Conservation (phyloP, 2,329 filamentous ascomycete species). For the Amauroascus niger region DNA sequence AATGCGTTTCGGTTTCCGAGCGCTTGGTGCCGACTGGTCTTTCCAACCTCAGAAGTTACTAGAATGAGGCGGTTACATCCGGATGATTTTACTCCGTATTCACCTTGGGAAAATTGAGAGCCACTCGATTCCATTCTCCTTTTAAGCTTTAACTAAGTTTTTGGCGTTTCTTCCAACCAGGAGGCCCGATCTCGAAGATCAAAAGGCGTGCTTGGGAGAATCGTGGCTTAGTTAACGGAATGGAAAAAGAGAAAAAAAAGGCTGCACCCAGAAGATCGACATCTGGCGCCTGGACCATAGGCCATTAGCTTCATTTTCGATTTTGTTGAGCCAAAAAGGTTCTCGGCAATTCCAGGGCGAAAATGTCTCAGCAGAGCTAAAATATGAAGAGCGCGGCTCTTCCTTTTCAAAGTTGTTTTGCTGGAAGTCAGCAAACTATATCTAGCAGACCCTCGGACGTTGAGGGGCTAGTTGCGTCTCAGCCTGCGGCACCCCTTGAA, state of each 20-base stretch:
- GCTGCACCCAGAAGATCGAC: conserved; percentile 1
- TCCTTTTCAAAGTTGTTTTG: background rate
- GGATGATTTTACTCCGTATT: background rate
- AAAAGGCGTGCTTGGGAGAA: background rate
- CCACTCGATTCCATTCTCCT: conserved; percentile 2
- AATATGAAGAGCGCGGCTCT: background rate
- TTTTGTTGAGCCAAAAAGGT: background rate
- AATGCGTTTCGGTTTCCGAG: background rate
- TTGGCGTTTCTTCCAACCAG: background rate
- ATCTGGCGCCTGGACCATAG: conserved; percentile 3
- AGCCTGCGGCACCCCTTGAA: conserved; percentile 2
- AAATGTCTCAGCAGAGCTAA: background rate
- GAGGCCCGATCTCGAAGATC: background rate
- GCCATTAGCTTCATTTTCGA: background rate
- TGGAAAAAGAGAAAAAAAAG: background rate
- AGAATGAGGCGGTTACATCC: conserved; percentile 11
- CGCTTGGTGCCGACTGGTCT: background rate
- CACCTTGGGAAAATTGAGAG: background rate
- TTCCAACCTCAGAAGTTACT: background rate
- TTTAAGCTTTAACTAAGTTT: background rate
- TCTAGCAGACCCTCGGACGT: background rate
- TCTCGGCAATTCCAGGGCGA: background rate
- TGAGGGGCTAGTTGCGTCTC: background rate
- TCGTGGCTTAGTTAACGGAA: background rate
- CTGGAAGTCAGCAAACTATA: background rate